phyloP scores from a whole-genome alignment of 164 flowering plant species.

The Dillenia suffruticosa region DNA sequence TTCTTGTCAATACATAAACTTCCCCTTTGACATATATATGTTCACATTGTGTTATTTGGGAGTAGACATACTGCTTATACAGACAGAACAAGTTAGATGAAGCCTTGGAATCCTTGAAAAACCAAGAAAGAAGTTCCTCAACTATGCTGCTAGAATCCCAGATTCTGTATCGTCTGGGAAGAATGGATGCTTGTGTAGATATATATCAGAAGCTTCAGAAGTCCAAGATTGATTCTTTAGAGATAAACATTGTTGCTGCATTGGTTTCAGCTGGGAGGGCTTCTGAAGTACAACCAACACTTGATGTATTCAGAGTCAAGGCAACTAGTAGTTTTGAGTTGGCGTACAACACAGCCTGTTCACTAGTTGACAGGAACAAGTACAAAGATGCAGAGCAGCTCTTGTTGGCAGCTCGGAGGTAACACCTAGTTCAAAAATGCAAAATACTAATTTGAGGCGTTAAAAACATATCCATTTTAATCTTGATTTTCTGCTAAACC shows the following conservation, averaged over 20 bases:
- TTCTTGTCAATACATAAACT: too few relatives aligned
- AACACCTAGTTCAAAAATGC: slow-evolving; percentile 3
- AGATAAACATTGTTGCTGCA: slow-evolving; percentile 73
- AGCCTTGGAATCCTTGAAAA: slow-evolving; percentile 60
- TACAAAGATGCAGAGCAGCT: slow-evolving; percentile 78
- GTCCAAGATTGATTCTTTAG: slow-evolving; percentile 62
- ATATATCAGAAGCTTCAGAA: slow-evolving; percentile 72
- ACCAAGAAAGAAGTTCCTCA: slow-evolving; percentile 44
- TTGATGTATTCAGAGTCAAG: slow-evolving; percentile 65
- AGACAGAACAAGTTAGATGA: slow-evolving; percentile 84
- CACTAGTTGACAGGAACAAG: slow-evolving; percentile 64
- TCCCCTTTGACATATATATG: not conserved
- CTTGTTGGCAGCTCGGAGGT: slow-evolving; percentile 80
- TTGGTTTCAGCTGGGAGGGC: slow-evolving; percentile 76
- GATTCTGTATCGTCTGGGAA: slow-evolving; percentile 78
- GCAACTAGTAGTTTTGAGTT: slow-evolving; percentile 87
- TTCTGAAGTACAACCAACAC: slow-evolving; percentile 67
- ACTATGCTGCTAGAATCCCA: slow-evolving; percentile 76
- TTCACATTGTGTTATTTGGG: not conserved
- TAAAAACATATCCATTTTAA: too few relatives aligned
- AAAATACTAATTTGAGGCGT: too few relatives aligned
- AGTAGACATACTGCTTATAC: slow-evolving; percentile 89
- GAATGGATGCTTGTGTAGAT: slow-evolving; percentile 68
- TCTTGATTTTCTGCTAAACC: too few relatives aligned
- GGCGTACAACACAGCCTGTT: slow-evolving; percentile 91